Evolutionary conservation across 1,139 yeast genomes (phyloP), one percentile per base, ranked within the genome.

Genomic region (Hanseniaspora uvarum): DNA sequence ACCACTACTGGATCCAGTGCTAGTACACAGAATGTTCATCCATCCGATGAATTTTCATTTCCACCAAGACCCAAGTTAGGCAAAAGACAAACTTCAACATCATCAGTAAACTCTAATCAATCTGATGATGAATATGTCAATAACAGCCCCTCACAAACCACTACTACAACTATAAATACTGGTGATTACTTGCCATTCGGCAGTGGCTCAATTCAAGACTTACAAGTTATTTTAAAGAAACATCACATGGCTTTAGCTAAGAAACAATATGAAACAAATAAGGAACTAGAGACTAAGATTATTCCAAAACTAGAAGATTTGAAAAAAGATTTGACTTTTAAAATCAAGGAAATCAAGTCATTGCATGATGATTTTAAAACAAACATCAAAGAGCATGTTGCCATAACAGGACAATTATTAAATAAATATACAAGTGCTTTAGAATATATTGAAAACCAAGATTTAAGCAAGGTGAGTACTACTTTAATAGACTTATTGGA

Each of bases 241-340:
- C 73, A 73, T 58, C 81, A 77, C 59, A 61, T 70, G 47, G 67
- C 72, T 18, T 51, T 75, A 34, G 70, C 74, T 2, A 71, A 68
- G 46, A 75, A 70, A 56, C 78, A 76, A 58, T 65, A 70, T 50
- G 68, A 70, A 49, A 67, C 86, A 0, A 74, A 80, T 51, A 79
- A 78, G 60, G 87, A 83, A 55, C 69, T 84, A 55, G 74, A 74
- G 38, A 65, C 72, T n/a, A 71, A 75, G 34, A 70, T 83, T 28
- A 74, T 83, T 18, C 92, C 92, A 39, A 77, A 81, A 61, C 69
- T 84, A 51, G 89, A 83, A 60, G 85, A 80, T 59, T 72, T 84
- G 59, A 75, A 83, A 57, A 82, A 78, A 60, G 87, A 83, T 63
- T 68, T 84, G 56, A 71, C 77, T 44, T 72, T 76, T 46, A 83